Evolutionary conservation across 2,329 filamentous ascomycete species (phyloP), one percentile per base, ranked within the genome.

Genomic region (Basipetospora sp.): DNA sequence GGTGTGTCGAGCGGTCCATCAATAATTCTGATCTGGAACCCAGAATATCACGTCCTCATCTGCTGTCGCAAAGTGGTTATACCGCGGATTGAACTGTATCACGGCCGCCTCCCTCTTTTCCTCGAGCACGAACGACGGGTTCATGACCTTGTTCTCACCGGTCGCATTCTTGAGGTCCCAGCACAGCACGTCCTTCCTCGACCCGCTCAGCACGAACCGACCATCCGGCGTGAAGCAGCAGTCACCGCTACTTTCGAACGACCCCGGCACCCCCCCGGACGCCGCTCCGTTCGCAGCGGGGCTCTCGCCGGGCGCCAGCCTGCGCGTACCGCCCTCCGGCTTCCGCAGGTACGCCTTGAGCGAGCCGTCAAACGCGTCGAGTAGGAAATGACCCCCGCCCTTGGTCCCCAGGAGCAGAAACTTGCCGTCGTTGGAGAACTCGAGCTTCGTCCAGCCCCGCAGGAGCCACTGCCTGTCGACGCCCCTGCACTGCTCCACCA

Each of bases 341-440:
- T 62, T 75, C 53, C 50, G 73, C 40, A 87, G 66, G 53, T 81
- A 86, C 8, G 82, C 78, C 50, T 79, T 83, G 16, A 96, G 57
- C 5, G 67, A 69, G 28, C 88, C 90, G 30, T 84, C 77, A 53
- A 94, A 96, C 1, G 88, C 83, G 53, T 98, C 90, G n/a, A 98
- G 65, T 3, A 98, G 63, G 51, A 90, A 93, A 56, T 98, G 90
- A 0, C 86, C 85, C 36, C 70, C 70, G 5, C 82, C 84, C 34
- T 79, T 83, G 2, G 88, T 96, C 11, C 82, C 83, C 14, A 98
- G 57, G 4, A 98, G 68, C 34, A 98, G 60, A 42, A 74, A 74
- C 52, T 93, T 93, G 14, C 90, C 90, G 50, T 98, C 90, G 50
- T 98, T 98, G 41, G 84, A 90, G 54, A 98, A 96, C 50, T 94